These are phyloP conservation scores for Trichoderma orchidacearum DNA, from an alignment of 495 filamentous ascomycete species.

Conservation along the genomic window DNA sequence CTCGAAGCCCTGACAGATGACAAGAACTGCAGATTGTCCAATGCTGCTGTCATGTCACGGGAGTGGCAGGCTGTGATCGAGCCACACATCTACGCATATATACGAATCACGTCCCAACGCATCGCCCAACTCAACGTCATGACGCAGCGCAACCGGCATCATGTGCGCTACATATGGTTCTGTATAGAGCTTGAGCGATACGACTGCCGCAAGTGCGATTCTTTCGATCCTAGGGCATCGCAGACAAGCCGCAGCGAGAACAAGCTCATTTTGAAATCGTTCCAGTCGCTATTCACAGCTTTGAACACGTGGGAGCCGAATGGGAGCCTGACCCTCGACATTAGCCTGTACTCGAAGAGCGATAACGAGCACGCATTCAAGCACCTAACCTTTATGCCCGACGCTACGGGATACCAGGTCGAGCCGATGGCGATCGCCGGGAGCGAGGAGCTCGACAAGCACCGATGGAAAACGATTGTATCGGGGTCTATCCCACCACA, in stretches of 20 bases:
- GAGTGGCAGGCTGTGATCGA: constrained; percentile 2
- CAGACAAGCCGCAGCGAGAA: background rate
- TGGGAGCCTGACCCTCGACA: background rate
- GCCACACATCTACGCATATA: background rate
- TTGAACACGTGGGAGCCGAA: background rate
- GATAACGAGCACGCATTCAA: background rate
- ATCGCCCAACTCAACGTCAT: background rate
- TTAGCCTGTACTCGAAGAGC: background rate
- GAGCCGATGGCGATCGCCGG: background rate
- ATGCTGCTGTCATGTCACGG: constrained; percentile 1
- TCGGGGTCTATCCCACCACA: background rate
- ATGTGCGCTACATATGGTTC: constrained; percentile 1
- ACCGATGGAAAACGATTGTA: background rate
- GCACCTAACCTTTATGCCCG: background rate
- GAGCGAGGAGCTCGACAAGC: background rate
- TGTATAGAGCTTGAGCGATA: background rate
- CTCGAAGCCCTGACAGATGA: background rate
- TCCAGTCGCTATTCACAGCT: background rate
- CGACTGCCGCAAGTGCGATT: background rate
- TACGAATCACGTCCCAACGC: background rate
- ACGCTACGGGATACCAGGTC: background rate
- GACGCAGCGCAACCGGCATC: background rate
- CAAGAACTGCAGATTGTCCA: background rate
- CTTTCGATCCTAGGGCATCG: background rate
- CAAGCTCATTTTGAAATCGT: background rate